Evolutionary conservation across 345 rosid genomes (phyloP).

Genomic region (Rhodamnia rubescens): DNA sequence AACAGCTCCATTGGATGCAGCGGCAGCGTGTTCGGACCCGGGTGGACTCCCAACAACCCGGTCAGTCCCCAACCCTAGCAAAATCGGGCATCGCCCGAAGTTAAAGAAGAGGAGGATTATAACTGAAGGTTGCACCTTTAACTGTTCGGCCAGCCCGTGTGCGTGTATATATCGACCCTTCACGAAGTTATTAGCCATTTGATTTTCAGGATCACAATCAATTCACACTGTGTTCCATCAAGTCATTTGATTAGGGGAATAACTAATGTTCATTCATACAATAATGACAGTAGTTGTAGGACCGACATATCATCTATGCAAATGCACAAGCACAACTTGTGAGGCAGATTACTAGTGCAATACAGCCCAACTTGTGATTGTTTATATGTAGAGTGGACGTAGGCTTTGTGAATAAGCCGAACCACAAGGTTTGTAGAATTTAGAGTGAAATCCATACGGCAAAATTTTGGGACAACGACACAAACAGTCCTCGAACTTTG

Average conservation of each 20-base stretch:
- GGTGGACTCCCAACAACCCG: conserved; percentile 1
- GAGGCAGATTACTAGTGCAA: too few species aligned
- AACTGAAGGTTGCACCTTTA: not conserved
- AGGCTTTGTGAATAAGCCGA: too few species aligned
- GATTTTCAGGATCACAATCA: not conserved
- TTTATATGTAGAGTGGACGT: too few species aligned
- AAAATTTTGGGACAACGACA: too few species aligned
- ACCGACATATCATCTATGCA: too few species aligned
- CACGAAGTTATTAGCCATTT: not conserved
- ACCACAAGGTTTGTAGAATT: too few species aligned
- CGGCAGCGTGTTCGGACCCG: conserved; percentile 1
- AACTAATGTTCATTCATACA: not conserved
- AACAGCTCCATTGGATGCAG: conserved; percentile 39
- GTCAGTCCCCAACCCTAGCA: conserved; percentile 15
- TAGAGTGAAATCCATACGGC: too few species aligned
- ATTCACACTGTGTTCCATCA: not conserved
- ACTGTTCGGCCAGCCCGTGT: not conserved
- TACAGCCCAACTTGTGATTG: too few species aligned
- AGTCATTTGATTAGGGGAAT: not conserved
- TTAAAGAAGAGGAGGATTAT: not conserved
- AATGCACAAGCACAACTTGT: too few species aligned
- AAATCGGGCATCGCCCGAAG: not conserved
- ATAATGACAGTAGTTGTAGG: too few species aligned
- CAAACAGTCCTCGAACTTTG: too few species aligned
- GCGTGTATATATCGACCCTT: not conserved